Evolutionary conservation across 2,329 filamentous ascomycete species (phyloP).

Genomic region (Scedosporium dehoogii): DNA sequence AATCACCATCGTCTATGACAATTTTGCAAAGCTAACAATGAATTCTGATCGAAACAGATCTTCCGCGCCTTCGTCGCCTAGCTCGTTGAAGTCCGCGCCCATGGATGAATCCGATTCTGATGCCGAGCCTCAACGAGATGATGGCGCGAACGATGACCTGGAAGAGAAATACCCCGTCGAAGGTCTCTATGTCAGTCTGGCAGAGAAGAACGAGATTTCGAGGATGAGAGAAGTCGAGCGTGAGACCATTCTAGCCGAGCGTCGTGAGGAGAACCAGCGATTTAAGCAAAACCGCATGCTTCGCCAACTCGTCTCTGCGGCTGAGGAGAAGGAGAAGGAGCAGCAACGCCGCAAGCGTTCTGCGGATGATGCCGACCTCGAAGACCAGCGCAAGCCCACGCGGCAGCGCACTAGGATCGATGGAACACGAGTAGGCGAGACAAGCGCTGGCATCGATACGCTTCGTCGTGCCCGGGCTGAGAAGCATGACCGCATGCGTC

Average conservation of each 20-base stretch:
- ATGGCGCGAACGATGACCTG: slow-evolving; percentile 40
- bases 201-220: slow-evolving; percentile 72
- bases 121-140: slow-evolving; percentile 33
- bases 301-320: slow-evolving; percentile 62
- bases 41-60: slow-evolving; percentile 40
- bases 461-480: slow-evolving; percentile 52
- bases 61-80: slow-evolving; percentile 56
- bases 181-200: slow-evolving; percentile 66
- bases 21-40: background rate
- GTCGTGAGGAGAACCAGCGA: slow-evolving; percentile 71
- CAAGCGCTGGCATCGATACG: slow-evolving; percentile 51
- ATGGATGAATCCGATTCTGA: slow-evolving; percentile 82
- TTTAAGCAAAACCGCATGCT: slow-evolving; percentile 75
- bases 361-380: slow-evolving; percentile 66
- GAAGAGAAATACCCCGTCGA: slow-evolving; percentile 74
- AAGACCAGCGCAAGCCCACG: slow-evolving; percentile 58
- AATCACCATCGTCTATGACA: background rate
- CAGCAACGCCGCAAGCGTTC: slow-evolving; percentile 67
- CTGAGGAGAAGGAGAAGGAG: slow-evolving; percentile 51
- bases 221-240: slow-evolving; percentile 82
- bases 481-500: slow-evolving; percentile 53
- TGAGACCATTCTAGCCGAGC: slow-evolving; percentile 81
- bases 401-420: slow-evolving; percentile 50
- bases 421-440: slow-evolving; percentile 18
- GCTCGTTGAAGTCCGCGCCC: slow-evolving; percentile 70